These are phyloP conservation scores for Climacium dendroides DNA, from an alignment of 225 moss, liverwort and hornwort species.

Conservation along the genomic window DNA sequence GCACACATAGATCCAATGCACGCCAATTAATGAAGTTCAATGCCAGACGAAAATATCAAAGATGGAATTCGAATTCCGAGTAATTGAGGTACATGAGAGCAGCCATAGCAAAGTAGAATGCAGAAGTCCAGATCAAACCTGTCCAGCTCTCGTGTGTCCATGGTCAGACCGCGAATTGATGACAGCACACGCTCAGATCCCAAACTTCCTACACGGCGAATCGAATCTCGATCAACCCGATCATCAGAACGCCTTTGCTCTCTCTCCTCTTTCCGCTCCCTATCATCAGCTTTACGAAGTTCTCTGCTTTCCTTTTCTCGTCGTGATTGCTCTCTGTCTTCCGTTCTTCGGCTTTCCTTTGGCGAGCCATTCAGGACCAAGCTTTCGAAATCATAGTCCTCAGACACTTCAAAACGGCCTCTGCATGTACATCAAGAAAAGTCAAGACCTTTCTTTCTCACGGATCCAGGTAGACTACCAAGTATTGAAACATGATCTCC, in stretches of 20 bases:
- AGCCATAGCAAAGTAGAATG: background rate
- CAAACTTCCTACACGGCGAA: slow-evolving; percentile 21
- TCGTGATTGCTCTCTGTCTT: slow-evolving; percentile 21
- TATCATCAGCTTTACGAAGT: slow-evolving; percentile 21
- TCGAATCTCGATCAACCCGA: slow-evolving; percentile 27
- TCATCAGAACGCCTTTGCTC: slow-evolving; percentile 32
- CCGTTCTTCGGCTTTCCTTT: slow-evolving; percentile 18
- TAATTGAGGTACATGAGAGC: background rate
- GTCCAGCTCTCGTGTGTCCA: slow-evolving; percentile 36
- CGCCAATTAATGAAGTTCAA: background rate
- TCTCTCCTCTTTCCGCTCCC: slow-evolving; percentile 28
- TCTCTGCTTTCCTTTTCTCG: slow-evolving; percentile 35
- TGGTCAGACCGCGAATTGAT: slow-evolving; percentile 37
- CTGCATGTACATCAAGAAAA: slow-evolving; percentile 11
- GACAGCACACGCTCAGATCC: slow-evolving; percentile 35
- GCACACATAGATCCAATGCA: background rate
- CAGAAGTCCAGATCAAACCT: slow-evolving; percentile 10
- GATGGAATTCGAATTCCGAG: background rate
- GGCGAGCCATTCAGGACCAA: slow-evolving; percentile 25
- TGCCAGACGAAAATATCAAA: background rate
- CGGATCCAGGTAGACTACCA: background rate
- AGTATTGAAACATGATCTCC: background rate
- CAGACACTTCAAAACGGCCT: slow-evolving; percentile 53
- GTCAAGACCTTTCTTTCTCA: background rate
- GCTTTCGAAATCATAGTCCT: slow-evolving; percentile 32